Percentiles rank a stretch among this genome's conserved stretches.
Conservation (phyloP, 371 early-diverging fungal genomes). For the Sporodiniella umbellata region DNA sequence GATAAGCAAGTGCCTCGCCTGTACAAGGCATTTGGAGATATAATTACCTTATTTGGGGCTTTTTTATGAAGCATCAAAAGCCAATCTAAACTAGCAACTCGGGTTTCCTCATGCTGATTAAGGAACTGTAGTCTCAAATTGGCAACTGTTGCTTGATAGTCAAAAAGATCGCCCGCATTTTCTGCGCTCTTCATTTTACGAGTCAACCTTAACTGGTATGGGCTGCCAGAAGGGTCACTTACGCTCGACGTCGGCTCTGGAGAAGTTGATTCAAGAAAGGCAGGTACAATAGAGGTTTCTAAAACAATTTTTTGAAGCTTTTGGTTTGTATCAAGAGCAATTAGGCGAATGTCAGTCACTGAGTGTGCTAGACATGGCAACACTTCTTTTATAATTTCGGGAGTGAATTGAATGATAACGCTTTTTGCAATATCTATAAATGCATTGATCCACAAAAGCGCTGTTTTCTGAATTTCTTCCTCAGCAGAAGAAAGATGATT, state of each 20-base stretch:
- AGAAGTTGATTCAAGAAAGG: slow-evolving; percentile 14
- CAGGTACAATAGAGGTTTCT: slow-evolving; percentile 42
- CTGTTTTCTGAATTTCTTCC: slow-evolving; percentile 84
- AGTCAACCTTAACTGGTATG: slow-evolving; percentile 1
- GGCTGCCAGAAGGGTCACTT: slow-evolving; percentile 21
- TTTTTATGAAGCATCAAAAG: slow-evolving; percentile 88
- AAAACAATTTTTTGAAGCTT: slow-evolving; percentile 70
- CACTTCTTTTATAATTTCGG: slow-evolving; percentile 71
- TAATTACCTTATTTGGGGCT: slow-evolving; percentile 64
- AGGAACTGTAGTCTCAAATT: slow-evolving; percentile 73
- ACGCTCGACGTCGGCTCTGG: slow-evolving; percentile 24
- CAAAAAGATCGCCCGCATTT: slow-evolving; percentile 57
- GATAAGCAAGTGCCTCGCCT: background rate
- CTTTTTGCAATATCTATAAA: slow-evolving; percentile 78
- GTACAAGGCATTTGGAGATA: background rate
- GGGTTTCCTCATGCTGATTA: slow-evolving; percentile 84
- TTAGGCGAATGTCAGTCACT: slow-evolving; percentile 53
- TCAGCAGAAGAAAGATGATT: slow-evolving; percentile 77
- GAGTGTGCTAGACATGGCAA: slow-evolving; percentile 82
- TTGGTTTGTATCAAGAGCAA: slow-evolving; percentile 74
- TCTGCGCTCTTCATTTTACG: background rate
- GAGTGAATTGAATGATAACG: slow-evolving; percentile 73
- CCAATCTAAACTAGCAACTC: slow-evolving; percentile 89
- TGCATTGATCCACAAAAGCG: slow-evolving; percentile 84
- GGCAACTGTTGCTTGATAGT: slow-evolving; percentile 73